Percentiles rank a stretch among this genome's conserved stretches.
These are phyloP conservation scores for Rhododendron griersonianum DNA, from an alignment of 148 eudicot species.

Conservation along the genomic window DNA sequence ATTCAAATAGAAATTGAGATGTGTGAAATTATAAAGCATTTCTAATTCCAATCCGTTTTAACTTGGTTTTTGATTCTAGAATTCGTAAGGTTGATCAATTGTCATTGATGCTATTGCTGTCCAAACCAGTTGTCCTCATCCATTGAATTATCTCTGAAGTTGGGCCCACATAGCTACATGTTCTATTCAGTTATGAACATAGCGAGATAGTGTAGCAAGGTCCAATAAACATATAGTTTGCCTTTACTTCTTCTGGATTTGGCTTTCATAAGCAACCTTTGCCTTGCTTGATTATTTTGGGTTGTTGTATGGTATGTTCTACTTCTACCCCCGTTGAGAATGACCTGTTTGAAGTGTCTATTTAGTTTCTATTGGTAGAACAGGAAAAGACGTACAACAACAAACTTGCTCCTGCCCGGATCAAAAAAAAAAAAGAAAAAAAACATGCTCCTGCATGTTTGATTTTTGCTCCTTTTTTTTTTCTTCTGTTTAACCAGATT, in stretches of 20 bases:
- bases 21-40: background rate
- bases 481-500: no score
- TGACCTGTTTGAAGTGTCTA: background rate
- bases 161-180: background rate
- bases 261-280: background rate
- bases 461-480: no score
- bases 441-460: no score
- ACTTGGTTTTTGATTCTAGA: slow-evolving; percentile 1
- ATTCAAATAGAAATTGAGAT: background rate
- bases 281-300: background rate
- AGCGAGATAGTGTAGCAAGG: background rate
- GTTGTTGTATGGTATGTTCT: background rate
- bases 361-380: no score
- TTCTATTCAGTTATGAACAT: background rate
- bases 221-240: background rate
- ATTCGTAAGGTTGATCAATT: background rate
- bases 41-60: background rate
- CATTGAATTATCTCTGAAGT: background rate
- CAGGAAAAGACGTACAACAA: no score
- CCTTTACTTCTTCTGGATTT: background rate
- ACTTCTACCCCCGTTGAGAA: background rate
- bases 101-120: background rate
- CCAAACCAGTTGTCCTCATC: background rate
- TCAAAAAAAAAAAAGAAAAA: no score
- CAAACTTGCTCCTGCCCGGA: no score